Conservation (phyloP, 495 filamentous ascomycete species). For the Aspergillus coremiiformis region DNA sequence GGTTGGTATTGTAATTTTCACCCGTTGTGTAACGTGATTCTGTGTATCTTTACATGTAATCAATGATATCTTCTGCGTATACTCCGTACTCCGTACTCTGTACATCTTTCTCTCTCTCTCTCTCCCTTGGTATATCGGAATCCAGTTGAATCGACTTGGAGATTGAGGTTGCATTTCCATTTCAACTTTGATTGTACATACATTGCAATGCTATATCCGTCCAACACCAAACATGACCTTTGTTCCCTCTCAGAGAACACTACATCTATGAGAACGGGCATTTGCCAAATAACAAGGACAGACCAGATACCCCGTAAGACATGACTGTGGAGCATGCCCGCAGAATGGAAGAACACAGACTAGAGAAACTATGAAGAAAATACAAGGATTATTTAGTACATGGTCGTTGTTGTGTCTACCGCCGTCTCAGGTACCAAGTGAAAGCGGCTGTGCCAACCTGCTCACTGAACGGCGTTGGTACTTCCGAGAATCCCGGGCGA, state of each 20-base stretch:
- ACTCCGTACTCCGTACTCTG: too few relatives aligned
- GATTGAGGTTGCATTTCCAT: slow-evolving; percentile 1
- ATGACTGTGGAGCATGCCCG: slow-evolving; percentile 16
- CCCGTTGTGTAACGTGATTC: neutral
- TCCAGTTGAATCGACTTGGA: neutral
- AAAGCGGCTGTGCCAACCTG: slow-evolving; percentile 67
- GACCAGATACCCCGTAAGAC: slow-evolving; percentile 37
- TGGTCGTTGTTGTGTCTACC: slow-evolving; percentile 25
- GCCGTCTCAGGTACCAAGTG: slow-evolving; percentile 90
- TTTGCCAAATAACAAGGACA: slow-evolving; percentile 24
- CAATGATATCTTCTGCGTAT: too few relatives aligned
- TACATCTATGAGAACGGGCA: slow-evolving; percentile 20
- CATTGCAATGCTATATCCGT: slow-evolving; percentile 2
- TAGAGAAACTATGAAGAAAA: slow-evolving; percentile 11
- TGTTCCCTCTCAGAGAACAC: slow-evolving; percentile 1
- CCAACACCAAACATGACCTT: slow-evolving; percentile 11
- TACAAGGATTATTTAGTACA: slow-evolving; percentile 7
- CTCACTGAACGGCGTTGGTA: slow-evolving; percentile 73
- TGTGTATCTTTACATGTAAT: neutral
- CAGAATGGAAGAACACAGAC: slow-evolving; percentile 16
- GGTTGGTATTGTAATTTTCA: slow-evolving; percentile 11
- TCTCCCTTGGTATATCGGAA: too few relatives aligned
- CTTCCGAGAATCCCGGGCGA: slow-evolving; percentile 77
- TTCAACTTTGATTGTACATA: slow-evolving; percentile 16
- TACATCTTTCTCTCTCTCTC: too few relatives aligned